Base-by-base conservation (phyloP, 192 early-diverging fungal genomes). In the Backusella westeae region DNA sequence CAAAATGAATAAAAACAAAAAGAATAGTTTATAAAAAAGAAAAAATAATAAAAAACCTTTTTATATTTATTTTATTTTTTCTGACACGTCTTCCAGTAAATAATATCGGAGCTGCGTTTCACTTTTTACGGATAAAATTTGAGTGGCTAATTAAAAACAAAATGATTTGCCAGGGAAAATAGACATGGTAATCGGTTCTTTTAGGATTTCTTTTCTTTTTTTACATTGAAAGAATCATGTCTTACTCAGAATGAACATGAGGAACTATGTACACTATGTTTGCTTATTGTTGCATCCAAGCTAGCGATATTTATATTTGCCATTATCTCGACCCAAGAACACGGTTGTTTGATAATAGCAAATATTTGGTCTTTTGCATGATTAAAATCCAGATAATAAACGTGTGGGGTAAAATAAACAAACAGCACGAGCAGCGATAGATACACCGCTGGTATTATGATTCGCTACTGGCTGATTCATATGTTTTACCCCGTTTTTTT, bases 1-100 rank as follows among this genome's bases (percentile, higher is more conserved):
- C 0, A 68, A 73, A 49, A 69, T 41, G 44, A 69, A 49, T 46
- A 23, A 66, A 44, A 38, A 77, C 29, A 72, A 41, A 72, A 72
- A 70, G 19, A n/a, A 69, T 39, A 1, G 46, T 49, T 19, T 49
- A 15, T 3, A 4, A 52, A 52, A 52, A 59, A 59, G 8, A 23
- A 59, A 53, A 4, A 21, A 10, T 38, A 39, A 39, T 39, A 53
- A 21, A 32, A 63, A 29, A 63, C 26, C 56, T 63, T 63, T 63
- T 63, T 63, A 63, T 63, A 63, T 63, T 14, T 39, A 39, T 39
- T 49, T 7, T 32, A 32, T 32, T 49, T 19, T 49, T 49, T 49
- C 46, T 49, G 67, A 69, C 34, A 69, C 29, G 67, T 19, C 32
- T 69, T 34, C n/a, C 19, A 69, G 7, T n/a, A 39, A 69, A 36